A percentile compares a stretch with the other conserved stretches of the same genome.
phyloP scores from a whole-genome alignment of 352 stramenopile genomes.

The Phytophthora cactorum region DNA sequence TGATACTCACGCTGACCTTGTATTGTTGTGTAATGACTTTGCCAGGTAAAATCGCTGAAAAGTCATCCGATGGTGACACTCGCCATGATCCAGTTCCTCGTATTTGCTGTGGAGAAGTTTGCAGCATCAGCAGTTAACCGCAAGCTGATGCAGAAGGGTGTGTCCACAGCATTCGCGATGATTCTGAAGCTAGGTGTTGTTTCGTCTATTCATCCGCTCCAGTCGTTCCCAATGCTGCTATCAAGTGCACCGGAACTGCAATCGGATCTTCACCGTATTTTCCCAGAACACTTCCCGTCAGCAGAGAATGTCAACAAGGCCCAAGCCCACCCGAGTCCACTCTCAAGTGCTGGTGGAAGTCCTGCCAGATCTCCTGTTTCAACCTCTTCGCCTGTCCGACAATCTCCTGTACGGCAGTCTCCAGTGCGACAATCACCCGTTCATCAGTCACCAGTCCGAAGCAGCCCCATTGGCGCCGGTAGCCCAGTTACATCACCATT shows the following conservation, averaged over 20 bases:
- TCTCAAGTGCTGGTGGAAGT: conserved; percentile 44
- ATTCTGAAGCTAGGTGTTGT: conserved; percentile 81
- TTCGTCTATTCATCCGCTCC: conserved; percentile 65
- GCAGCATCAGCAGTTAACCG: conserved; percentile 75
- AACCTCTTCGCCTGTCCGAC: conserved; percentile 43
- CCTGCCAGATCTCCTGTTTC: conserved; percentile 49
- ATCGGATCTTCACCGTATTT: conserved; percentile 79
- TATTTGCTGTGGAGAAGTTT: conserved; percentile 88
- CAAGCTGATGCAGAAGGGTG: conserved; percentile 82
- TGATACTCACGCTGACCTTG: conserved; percentile 3
- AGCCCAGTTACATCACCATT: conserved; percentile 67
- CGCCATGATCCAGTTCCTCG: conserved; percentile 86
- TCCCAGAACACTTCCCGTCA: conserved; percentile 81
- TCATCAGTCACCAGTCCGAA: conserved; percentile 55
- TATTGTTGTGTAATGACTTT: conserved; percentile 2
- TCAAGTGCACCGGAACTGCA: conserved; percentile 75
- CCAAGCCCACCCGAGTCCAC: conserved; percentile 36
- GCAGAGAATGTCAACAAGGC: conserved; percentile 51
- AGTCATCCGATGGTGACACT: conserved; percentile 85
- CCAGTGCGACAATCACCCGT: conserved; percentile 48
- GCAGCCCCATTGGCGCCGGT: conserved; percentile 53
- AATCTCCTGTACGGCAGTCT: conserved; percentile 52
- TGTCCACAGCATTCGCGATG: conserved; percentile 79
- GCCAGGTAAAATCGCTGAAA: conserved; percentile 84
- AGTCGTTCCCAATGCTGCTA: conserved; percentile 79